Conservation (phyloP, 352 stramenopile genomes). For the Phytophthora crassamura region DNA sequence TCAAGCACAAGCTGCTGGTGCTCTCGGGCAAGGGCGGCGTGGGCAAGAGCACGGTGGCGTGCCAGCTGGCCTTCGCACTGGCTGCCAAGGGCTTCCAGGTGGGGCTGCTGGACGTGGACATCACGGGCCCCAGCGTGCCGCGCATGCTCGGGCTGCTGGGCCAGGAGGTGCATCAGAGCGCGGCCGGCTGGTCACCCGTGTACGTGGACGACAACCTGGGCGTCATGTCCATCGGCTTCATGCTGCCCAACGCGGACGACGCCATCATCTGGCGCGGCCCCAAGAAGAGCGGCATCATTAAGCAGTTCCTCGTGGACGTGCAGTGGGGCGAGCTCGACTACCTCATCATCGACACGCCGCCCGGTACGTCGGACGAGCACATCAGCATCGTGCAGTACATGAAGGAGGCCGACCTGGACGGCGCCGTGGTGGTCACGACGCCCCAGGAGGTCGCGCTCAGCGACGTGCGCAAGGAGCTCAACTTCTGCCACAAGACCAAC, state of each 20-base stretch:
- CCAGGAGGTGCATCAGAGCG: slow-evolving; percentile 97
- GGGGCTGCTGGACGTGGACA: slow-evolving; percentile 99
- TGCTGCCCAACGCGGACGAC: slow-evolving; percentile 97
- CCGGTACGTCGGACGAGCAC: slow-evolving; percentile 99
- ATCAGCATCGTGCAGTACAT: slow-evolving; percentile 99
- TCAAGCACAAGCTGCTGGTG: slow-evolving; percentile 99
- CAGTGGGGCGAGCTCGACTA: slow-evolving; percentile 99
- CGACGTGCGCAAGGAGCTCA: slow-evolving; percentile 99
- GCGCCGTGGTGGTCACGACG: slow-evolving; percentile 99
- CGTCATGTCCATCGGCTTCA: slow-evolving; percentile 99
- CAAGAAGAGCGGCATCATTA: slow-evolving; percentile 99
- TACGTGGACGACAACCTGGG: slow-evolving; percentile 98
- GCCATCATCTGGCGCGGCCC: slow-evolving; percentile 99
- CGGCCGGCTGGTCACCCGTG: slow-evolving; percentile 98
- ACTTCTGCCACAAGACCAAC: slow-evolving; percentile 98
- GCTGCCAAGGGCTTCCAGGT: slow-evolving; percentile 94
- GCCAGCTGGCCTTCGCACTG: slow-evolving; percentile 97
- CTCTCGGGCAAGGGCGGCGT: slow-evolving; percentile 99
- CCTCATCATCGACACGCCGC: slow-evolving; percentile 99
- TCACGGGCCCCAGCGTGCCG: slow-evolving; percentile 98
- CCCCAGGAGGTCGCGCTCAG: slow-evolving; percentile 99
- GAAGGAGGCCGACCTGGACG: slow-evolving; percentile 95
- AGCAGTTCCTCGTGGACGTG: slow-evolving; percentile 99
- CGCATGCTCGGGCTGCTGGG: slow-evolving; percentile 95
- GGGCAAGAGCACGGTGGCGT: slow-evolving; percentile 99